These are phyloP conservation scores for Kingdonia uniflora DNA, from an alignment of 164 flowering plant species.

Conservation along the genomic window DNA sequence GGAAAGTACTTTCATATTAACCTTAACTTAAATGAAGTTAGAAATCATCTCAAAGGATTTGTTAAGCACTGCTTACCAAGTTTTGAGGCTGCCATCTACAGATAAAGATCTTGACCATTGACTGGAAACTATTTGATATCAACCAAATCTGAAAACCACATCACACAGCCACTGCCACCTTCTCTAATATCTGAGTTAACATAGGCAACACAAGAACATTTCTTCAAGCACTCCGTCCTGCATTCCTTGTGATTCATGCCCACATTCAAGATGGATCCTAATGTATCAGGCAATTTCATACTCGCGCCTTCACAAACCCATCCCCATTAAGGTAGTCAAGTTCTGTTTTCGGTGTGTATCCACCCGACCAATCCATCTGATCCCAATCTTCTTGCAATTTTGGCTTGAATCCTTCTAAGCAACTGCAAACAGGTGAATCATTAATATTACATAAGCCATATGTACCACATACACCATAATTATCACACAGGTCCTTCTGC, in stretches of 20 bases:
- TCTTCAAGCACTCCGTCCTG: slow-evolving; percentile 10
- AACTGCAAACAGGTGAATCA: slow-evolving; percentile 20
- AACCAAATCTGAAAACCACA: slow-evolving; percentile 22
- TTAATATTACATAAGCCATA: slow-evolving; percentile 20
- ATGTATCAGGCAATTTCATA: slow-evolving; percentile 24
- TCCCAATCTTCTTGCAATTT: slow-evolving; percentile 7
- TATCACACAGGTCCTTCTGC: slow-evolving; percentile 18
- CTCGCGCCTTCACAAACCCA: slow-evolving; percentile 4
- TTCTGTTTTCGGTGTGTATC: slow-evolving; percentile 10
- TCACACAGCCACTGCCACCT: slow-evolving; percentile 20
- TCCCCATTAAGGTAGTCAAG: slow-evolving; percentile 5
- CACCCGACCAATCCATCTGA: slow-evolving; percentile 9
- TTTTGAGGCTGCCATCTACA: slow-evolving; percentile 19
- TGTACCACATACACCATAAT: slow-evolving; percentile 24
- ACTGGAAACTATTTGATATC: slow-evolving; percentile 8
- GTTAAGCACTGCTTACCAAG: slow-evolving; percentile 4
- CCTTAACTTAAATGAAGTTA: too few species aligned
- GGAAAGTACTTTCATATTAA: too few species aligned
- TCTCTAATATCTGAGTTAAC: slow-evolving; percentile 5
- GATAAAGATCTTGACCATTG: slow-evolving; percentile 17
- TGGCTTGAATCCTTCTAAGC: slow-evolving; percentile 34
- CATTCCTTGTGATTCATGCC: slow-evolving; percentile 21
- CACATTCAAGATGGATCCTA: slow-evolving; percentile 5
- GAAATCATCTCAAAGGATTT: neutral
- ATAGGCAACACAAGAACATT: slow-evolving; percentile 30